Evolutionary conservation across 2,329 filamentous ascomycete species (phyloP).

Genomic region (Bertia moriformis): DNA sequence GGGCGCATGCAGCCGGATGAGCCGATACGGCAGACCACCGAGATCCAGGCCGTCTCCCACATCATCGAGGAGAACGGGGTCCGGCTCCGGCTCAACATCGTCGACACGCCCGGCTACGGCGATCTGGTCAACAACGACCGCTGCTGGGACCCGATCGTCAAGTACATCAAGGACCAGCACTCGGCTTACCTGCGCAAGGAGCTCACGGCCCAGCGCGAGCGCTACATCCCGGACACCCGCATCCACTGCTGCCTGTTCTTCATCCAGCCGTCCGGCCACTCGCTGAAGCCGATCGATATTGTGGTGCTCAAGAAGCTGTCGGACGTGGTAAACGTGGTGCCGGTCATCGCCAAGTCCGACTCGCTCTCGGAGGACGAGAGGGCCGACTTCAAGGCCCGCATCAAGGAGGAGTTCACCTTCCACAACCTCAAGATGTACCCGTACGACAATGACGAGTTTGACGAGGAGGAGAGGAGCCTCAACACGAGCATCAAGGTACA

Average conservation of each 20-base stretch:
- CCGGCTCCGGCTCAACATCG: slow-evolving; percentile 92
- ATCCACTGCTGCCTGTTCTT: slow-evolving; percentile 99
- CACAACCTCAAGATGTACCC: slow-evolving; percentile 99
- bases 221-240: slow-evolving; percentile 97
- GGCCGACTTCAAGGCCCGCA: slow-evolving; percentile 90
- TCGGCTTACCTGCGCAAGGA: slow-evolving; percentile 98
- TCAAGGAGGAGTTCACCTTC: slow-evolving; percentile 99
- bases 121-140: slow-evolving; percentile 99
- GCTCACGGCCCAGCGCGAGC: slow-evolving; percentile 94
- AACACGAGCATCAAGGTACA: slow-evolving; percentile 90
- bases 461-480: slow-evolving; percentile 84
- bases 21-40: slow-evolving; percentile 84
- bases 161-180: slow-evolving; percentile 99
- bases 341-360: slow-evolving; percentile 96
- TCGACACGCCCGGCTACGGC: slow-evolving; percentile 95
- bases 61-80: slow-evolving; percentile 99
- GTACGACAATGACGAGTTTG: slow-evolving; percentile 97
- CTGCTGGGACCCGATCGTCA: slow-evolving; percentile 97
- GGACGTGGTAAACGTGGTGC: slow-evolving; percentile 97
- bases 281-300: slow-evolving; percentile 97
- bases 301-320: slow-evolving; percentile 99
- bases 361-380: slow-evolving; percentile 92
- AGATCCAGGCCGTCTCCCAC: slow-evolving; percentile 95
- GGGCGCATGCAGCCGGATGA: slow-evolving; percentile 85
- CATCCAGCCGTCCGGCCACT: slow-evolving; percentile 96